These are phyloP conservation scores for Carex myosuroides DNA, from an alignment of 176 grass and related monocot genomes.

Conservation along the genomic window DNA sequence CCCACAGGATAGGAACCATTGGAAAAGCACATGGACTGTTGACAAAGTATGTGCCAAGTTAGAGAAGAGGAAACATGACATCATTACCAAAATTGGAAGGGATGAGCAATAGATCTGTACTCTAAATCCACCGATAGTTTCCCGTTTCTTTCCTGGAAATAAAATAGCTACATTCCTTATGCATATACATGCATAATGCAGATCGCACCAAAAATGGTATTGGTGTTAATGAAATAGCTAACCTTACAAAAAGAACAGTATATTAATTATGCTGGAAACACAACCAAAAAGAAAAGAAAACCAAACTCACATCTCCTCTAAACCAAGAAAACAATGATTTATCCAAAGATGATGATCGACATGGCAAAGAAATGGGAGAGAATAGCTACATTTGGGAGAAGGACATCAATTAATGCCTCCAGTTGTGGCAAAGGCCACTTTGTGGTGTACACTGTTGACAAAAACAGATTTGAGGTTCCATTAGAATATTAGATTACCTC, in stretches of 20 bases:
- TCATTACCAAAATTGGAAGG: not conserved
- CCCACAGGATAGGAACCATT: not conserved
- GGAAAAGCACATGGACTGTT: conserved; percentile 11
- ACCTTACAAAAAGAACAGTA: not conserved
- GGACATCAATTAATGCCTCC: not conserved
- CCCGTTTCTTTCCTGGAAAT: not conserved
- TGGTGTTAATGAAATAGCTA: not conserved
- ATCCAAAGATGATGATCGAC: not conserved
- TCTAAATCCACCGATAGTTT: not conserved
- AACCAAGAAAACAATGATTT: conserved; percentile 3
- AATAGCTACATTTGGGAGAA: conserved; percentile 13
- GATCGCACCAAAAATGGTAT: not conserved
- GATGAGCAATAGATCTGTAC: not conserved
- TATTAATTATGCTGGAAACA: too few relatives aligned
- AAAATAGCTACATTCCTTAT: too few relatives aligned
- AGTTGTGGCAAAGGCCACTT: conserved; percentile 30
- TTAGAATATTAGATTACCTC: conserved; percentile 29
- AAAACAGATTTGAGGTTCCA: conserved; percentile 35
- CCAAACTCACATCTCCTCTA: not conserved
- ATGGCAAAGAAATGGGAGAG: not conserved
- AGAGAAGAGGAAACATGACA: not conserved
- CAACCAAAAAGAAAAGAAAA: not conserved
- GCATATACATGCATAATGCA: too few relatives aligned
- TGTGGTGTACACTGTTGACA: conserved; percentile 36
- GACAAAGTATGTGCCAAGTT: not conserved